phyloP scores from a whole-genome alignment of 257 asterid species.

The Penstemon newberryi region DNA sequence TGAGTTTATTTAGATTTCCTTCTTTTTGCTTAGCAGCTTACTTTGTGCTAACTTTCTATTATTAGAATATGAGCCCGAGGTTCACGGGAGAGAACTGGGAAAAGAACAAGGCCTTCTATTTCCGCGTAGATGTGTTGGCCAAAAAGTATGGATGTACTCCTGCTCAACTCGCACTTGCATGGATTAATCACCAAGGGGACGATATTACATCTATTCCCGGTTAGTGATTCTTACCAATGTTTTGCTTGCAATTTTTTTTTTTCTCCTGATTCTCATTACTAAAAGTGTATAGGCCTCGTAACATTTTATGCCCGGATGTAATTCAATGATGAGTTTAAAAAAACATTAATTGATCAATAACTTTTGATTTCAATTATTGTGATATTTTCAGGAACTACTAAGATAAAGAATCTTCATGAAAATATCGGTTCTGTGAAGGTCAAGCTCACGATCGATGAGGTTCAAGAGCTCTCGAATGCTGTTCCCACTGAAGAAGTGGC shows the following conservation, averaged over 20 bases:
- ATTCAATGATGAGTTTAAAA: not conserved
- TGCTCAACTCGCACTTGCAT: constrained; percentile 63
- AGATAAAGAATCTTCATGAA: constrained; percentile 53
- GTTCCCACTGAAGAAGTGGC: constrained; percentile 52
- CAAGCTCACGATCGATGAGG: constrained; percentile 48
- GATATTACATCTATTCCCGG: constrained; percentile 64
- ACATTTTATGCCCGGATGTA: not conserved
- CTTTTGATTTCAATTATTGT: no score
- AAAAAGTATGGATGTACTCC: constrained; percentile 54
- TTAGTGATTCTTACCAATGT: constrained; percentile 18
- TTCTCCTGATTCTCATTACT: not conserved
- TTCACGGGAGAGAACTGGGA: constrained; percentile 27
- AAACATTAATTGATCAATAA: not conserved
- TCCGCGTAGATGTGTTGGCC: constrained; percentile 44
- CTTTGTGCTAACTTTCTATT: not conserved
- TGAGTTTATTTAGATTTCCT: not conserved
- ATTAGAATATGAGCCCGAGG: constrained; percentile 41
- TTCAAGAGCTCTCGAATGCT: constrained; percentile 46
- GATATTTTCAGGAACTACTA: constrained; percentile 50
- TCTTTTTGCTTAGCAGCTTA: not conserved
- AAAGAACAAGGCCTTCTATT: constrained; percentile 50
- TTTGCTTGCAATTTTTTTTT: no score
- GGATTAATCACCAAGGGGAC: constrained; percentile 63
- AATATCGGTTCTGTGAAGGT: constrained; percentile 53
- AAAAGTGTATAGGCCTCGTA: not conserved